Evolutionary conservation across 2,329 filamentous ascomycete genomes (phyloP).

Genomic region (Helotiales sp.): DNA sequence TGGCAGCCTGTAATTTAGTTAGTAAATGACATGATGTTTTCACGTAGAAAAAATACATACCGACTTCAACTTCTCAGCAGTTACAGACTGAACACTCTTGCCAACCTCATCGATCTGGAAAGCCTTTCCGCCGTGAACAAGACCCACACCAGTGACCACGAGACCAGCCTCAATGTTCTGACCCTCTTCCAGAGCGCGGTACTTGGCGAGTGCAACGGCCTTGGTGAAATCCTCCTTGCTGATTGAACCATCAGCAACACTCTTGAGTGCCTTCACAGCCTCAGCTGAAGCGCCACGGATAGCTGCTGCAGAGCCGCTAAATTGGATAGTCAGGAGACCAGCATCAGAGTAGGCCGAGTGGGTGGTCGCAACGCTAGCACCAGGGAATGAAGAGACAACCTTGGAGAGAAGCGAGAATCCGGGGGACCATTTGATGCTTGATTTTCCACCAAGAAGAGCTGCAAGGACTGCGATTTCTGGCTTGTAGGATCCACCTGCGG

Average conservation of each 20-base stretch:
- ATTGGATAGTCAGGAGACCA: conserved; percentile 83
- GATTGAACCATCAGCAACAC: conserved; percentile 75
- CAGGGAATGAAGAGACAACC: conserved; percentile 68
- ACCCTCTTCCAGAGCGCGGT: conserved; percentile 81
- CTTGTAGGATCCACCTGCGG: conserved; percentile 74
- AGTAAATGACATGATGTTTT: conserved; percentile 36
- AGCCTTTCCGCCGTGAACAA: conserved; percentile 80
- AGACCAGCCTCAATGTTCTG: conserved; percentile 80
- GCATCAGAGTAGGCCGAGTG: conserved; percentile 92
- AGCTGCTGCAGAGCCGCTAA: conserved; percentile 74
- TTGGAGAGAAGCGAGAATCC: conserved; percentile 92
- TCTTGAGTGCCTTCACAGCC: conserved; percentile 81
- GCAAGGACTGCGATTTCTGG: conserved; percentile 87
- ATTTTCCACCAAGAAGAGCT: conserved; percentile 86
- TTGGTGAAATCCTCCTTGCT: conserved; percentile 88
- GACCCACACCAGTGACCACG: conserved; percentile 81
- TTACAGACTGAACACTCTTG: conserved; percentile 80
- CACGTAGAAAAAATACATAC: conserved; percentile 58
- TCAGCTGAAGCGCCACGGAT: conserved; percentile 77
- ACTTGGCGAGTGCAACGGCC: conserved; percentile 92
- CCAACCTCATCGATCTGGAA: conserved; percentile 83
- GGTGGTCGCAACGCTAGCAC: conserved; percentile 72
- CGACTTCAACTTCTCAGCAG: conserved; percentile 81
- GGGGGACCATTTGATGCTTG: conserved; percentile 92
- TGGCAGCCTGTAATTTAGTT: conserved; percentile 70